phyloP scores from a whole-genome alignment of 2,329 filamentous ascomycete genomes.

The Endoconidiophora polonica region DNA sequence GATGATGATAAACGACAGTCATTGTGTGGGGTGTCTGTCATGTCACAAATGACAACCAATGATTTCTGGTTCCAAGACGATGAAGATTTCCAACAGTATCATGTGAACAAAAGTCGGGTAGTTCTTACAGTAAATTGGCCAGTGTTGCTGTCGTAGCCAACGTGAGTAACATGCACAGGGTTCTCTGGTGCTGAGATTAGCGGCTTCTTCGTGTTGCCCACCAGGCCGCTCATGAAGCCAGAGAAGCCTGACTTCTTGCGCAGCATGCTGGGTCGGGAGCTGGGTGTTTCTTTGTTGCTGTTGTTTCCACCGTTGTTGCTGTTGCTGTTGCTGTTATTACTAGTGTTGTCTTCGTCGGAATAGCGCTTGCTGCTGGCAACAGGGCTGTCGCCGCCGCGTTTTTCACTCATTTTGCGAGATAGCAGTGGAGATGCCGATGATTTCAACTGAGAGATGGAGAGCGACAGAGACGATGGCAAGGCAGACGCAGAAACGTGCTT shows the following conservation, averaged over 20 bases:
- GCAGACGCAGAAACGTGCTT: conserved; percentile 30
- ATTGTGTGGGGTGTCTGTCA: too few species aligned
- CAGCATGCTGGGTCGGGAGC: conserved; percentile 32
- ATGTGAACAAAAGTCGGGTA: conserved; percentile 6
- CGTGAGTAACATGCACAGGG: conserved; percentile 92
- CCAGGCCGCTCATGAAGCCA: conserved; percentile 66
- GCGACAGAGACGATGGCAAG: conserved; percentile 50
- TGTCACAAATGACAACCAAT: too few species aligned
- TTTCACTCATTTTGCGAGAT: conserved; percentile 36
- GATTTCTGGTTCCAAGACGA: too few species aligned
- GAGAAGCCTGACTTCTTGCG: conserved; percentile 83
- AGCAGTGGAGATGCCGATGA: conserved; percentile 21
- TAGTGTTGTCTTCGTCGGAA: conserved; percentile 58
- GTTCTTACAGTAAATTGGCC: conserved; percentile 80
- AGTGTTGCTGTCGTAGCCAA: conserved; percentile 90
- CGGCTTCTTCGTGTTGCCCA: conserved; percentile 75
- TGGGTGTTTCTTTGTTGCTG: background rate
- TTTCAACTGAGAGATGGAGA: conserved; percentile 20
- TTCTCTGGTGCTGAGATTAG: conserved; percentile 97
- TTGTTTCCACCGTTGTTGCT: too few species aligned
- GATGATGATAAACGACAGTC: background rate
- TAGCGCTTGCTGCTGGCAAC: conserved; percentile 49
- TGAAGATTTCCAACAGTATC: too few species aligned
- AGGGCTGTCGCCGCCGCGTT: conserved; percentile 28
- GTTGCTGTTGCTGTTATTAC: conserved; percentile 20